These are phyloP conservation scores for Ambrosiella xylebori DNA, from an alignment of 2,329 filamentous ascomycete genomes.

Conservation along the genomic window DNA sequence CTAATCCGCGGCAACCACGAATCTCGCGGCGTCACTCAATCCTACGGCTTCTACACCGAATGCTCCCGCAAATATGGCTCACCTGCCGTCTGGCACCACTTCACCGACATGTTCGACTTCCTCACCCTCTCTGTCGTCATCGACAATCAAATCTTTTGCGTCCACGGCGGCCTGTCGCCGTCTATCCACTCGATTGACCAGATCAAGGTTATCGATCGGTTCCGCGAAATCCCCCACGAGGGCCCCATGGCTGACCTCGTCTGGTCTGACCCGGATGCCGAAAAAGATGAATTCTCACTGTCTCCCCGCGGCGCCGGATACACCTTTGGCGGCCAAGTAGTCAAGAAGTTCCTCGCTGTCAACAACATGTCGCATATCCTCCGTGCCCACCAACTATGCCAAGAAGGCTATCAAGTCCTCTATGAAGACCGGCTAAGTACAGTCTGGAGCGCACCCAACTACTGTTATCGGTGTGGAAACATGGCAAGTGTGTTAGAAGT, in stretches of 20 bases:
- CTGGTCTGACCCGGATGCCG: conserved; percentile 96
- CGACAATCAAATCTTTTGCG: conserved; percentile 97
- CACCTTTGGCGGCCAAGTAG: conserved; percentile 92
- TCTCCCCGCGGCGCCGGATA: conserved; percentile 89
- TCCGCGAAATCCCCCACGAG: conserved; percentile 95
- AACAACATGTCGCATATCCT: conserved; percentile 97
- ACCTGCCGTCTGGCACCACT: conserved; percentile 97
- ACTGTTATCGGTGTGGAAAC: conserved; percentile 91
- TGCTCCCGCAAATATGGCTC: conserved; percentile 97
- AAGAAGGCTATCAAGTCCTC: conserved; percentile 92
- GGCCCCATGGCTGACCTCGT: conserved; percentile 99
- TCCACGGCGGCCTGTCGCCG: conserved; percentile 78
- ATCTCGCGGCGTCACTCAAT: conserved; percentile 91
- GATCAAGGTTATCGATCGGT: conserved; percentile 98
- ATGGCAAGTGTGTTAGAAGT: conserved; percentile 95
- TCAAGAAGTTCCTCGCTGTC: conserved; percentile 93
- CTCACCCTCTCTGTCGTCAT: conserved; percentile 93
- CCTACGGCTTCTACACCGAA: conserved; percentile 97
- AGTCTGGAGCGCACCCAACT: conserved; percentile 95
- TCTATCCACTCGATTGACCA: conserved; percentile 97
- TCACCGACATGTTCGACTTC: conserved; percentile 99
- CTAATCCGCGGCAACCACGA: conserved; percentile 97
- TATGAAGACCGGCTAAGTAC: conserved; percentile 91
- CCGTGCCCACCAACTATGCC: conserved; percentile 93
- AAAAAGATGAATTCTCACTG: conserved; percentile 89